Base-by-base conservation (phyloP, 768 basidiomycete species). In the Mycena albidolilacea region DNA sequence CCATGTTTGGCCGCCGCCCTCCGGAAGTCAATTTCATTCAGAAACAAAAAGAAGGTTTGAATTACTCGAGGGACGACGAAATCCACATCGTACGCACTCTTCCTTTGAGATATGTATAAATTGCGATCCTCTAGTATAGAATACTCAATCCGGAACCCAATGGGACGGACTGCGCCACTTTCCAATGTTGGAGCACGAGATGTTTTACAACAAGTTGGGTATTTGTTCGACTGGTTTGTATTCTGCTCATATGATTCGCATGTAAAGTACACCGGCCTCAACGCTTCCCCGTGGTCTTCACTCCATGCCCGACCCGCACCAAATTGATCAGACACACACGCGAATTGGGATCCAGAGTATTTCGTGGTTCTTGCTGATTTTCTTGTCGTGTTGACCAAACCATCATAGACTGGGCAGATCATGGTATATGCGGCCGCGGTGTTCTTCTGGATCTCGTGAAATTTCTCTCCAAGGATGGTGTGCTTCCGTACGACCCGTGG, bases 271-370 rank as follows among this genome's bases (percentile, higher is more conserved):
- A 0, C 85, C 85, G 0, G 81, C 83, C 4, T 82, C 80, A 0
- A 78, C 83, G 5, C 81, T 92, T 55, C 85, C 85, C 6, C 78
- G 73, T 37, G 90, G 91, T 2, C 69, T 85, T 17, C 81, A 89
- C 55, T 80, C 83, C 23, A 84, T 89, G 23, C 82, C 86, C 14
- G 84, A 90, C 72, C 89, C 90, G 1, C 80, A 79, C 44, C 80
- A 86, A 50, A 85, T 91, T 54, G 87, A 89, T 75, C 83, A 84
- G 2, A 79, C 73, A 8, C 77, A 85, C 23, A 81, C 87, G 69
- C 88, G 86, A 69, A 85, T 91, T 62, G 92, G 92, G 12, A 90
- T 93, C n/a, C 92, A 93, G 77, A 92, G 92, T 92, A 74, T 12
- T 64, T 19, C 66, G 37, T 41, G 17, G 44, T 48, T 17, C 37